These are phyloP conservation scores for Rubia balearica DNA, from an alignment of 305 asterid genomes.

Conservation along the genomic window DNA sequence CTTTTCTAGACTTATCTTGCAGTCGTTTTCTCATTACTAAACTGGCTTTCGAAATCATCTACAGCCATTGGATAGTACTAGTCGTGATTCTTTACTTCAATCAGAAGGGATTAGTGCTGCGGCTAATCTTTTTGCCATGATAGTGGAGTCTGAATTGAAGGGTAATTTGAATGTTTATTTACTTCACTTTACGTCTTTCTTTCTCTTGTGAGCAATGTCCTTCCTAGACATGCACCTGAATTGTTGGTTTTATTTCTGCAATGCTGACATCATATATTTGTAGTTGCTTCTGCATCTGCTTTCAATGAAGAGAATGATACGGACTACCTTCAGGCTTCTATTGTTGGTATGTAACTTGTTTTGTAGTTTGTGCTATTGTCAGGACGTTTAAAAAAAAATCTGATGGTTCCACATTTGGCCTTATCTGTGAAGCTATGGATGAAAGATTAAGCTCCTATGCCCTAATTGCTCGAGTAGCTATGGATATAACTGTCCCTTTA, in stretches of 20 bases:
- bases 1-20: neutral
- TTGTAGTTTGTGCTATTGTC: neutral
- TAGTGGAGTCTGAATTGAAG: conserved; percentile 73
- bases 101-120: conserved; percentile 79
- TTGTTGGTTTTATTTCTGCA: conserved; percentile 16
- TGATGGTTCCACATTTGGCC: conserved; percentile 20
- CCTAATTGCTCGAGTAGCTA: conserved; percentile 92
- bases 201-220: neutral
- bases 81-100: conserved; percentile 46
- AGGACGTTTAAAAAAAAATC: neutral
- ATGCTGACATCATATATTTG: conserved; percentile 16
- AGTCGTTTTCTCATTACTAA: conserved; percentile 3
- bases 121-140: conserved; percentile 70
- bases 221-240: conserved; percentile 15
- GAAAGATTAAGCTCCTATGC: conserved; percentile 94
- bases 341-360: conserved; percentile 50
- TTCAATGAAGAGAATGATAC: conserved; percentile 58
- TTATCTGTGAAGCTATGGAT: conserved; percentile 79
- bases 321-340: conserved; percentile 69
- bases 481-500: conserved; percentile 55
- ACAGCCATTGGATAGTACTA: conserved; percentile 61
- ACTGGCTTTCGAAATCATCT: conserved; percentile 16
- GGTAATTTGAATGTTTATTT: conserved; percentile 38
- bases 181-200: neutral
- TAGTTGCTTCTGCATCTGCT: conserved; percentile 83